phyloP scores from a whole-genome alignment of 2,329 filamentous ascomycete genomes.

The Pseudocercospora fuligena region DNA sequence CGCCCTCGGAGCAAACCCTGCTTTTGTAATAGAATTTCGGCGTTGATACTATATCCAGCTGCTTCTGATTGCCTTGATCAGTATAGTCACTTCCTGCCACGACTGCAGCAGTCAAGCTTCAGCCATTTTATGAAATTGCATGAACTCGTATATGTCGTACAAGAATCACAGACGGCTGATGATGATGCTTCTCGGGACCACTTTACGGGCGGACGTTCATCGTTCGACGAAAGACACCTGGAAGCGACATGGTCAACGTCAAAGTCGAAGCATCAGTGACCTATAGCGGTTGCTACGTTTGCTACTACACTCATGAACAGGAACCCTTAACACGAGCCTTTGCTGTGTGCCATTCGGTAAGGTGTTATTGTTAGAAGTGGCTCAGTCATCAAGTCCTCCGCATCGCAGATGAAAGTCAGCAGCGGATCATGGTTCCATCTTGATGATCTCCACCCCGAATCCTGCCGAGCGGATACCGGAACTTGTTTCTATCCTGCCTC shows the following conservation, averaged over 20 bases:
- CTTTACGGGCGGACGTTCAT: background rate
- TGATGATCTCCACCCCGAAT: background rate
- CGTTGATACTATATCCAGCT: background rate
- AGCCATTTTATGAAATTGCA: background rate
- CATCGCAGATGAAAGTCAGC: background rate
- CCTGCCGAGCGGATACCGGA: background rate
- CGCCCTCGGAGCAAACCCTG: background rate
- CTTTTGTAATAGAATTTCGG: background rate
- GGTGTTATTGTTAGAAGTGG: background rate
- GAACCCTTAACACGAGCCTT: background rate
- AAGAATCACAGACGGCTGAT: background rate
- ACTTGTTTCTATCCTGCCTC: background rate
- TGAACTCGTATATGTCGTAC: background rate
- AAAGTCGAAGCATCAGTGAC: background rate
- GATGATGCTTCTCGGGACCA: background rate
- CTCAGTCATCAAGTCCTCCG: too few species aligned
- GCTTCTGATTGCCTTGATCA: background rate
- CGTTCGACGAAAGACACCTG: background rate
- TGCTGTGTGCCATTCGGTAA: background rate
- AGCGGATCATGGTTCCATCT: background rate
- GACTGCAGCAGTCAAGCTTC: background rate
- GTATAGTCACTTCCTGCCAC: background rate
- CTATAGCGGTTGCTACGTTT: too few species aligned
- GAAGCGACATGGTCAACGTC: background rate
- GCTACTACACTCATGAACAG: too few species aligned